A percentile compares a stretch with the other conserved stretches of the same genome.
phyloP scores from a whole-genome alignment of 129 eudicot genomes.

The Tagetes erecta region DNA sequence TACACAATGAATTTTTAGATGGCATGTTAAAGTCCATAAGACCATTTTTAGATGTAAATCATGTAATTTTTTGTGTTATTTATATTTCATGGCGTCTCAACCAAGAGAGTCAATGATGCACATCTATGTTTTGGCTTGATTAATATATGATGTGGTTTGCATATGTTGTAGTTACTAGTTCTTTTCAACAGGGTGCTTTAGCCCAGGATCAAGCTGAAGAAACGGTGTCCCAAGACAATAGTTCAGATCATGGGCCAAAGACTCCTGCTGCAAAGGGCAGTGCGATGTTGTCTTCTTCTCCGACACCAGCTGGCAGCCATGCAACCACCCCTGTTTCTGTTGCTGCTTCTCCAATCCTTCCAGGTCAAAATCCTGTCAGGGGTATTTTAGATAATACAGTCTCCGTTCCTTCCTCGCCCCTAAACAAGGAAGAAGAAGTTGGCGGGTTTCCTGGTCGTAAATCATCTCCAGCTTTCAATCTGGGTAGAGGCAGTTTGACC shows the following conservation, averaged over 20 bases:
- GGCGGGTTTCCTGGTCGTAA: conserved; percentile 65
- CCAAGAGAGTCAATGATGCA: background rate
- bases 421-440: conserved; percentile 67
- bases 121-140: no score
- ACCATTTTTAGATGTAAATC: background rate
- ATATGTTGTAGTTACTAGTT: conserved; percentile 40
- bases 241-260: conserved; percentile 55
- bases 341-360: conserved; percentile 40
- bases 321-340: conserved; percentile 41
- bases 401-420: conserved; percentile 53
- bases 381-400: conserved; percentile 44
- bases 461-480: conserved; percentile 68
- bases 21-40: background rate
- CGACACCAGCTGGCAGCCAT: conserved; percentile 63
- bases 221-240: conserved; percentile 56
- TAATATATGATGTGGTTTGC: conserved; percentile 26
- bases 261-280: conserved; percentile 79
- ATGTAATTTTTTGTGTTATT: background rate
- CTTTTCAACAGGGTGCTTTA: conserved; percentile 49
- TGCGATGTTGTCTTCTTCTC: conserved; percentile 51
- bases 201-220: conserved; percentile 69
- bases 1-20: conserved; percentile 1
- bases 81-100: background rate
- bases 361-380: conserved; percentile 45
- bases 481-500: conserved; percentile 61